Conservation (phyloP, 768 basidiomycete species). For the Candolleomyces efflorescens region DNA sequence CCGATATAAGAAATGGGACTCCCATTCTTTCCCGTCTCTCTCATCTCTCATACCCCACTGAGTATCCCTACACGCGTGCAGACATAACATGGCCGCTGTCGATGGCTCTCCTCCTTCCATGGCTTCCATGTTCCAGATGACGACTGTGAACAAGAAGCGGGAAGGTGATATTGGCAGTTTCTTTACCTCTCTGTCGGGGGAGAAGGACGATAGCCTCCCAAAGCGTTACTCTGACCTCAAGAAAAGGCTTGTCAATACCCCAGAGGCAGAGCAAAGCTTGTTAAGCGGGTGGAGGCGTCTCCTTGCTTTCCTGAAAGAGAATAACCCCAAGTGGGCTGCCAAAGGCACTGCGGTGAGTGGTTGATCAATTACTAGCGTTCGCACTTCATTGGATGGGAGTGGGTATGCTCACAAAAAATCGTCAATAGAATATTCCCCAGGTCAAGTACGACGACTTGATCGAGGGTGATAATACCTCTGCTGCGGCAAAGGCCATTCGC, state of each 20-base stretch:
- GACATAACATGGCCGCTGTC: not conserved
- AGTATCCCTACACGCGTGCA: too few species aligned
- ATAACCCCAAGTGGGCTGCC: not conserved
- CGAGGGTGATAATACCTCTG: not conserved
- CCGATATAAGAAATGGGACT: too few species aligned
- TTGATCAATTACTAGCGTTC: not conserved
- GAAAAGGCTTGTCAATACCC: not conserved
- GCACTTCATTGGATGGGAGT: not conserved
- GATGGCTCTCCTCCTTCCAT: not conserved
- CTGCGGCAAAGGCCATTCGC: not conserved
- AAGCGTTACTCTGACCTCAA: not conserved
- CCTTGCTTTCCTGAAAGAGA: not conserved
- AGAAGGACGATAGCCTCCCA: not conserved
- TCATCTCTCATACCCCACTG: too few species aligned
- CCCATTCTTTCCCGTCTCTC: too few species aligned
- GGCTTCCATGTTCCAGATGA: not conserved
- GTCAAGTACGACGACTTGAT: not conserved
- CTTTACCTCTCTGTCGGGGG: not conserved
- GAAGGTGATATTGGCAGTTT: not conserved
- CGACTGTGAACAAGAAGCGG: not conserved
- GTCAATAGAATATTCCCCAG: not conserved
- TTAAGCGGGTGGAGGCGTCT: not conserved
- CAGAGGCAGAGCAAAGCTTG: not conserved
- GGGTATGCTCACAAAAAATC: not conserved
- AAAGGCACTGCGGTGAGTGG: not conserved